phyloP scores from a whole-genome alignment of 306 rosid species.

The Trifolium pratense region DNA sequence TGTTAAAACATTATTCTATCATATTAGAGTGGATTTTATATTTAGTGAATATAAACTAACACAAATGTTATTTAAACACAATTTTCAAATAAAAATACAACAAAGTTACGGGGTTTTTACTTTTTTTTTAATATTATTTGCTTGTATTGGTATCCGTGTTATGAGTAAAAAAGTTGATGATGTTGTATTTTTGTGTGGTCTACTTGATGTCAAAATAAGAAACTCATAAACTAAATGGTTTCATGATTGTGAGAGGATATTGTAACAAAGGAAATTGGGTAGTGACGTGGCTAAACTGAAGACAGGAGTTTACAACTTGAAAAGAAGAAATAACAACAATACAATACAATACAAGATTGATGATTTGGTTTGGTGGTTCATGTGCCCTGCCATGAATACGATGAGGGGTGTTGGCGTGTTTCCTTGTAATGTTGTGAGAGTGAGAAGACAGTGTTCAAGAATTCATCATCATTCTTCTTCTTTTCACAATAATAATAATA shows the following conservation, averaged over 20 bases:
- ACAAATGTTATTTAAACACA: too few relatives aligned
- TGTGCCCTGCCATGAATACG: conserved; percentile 20
- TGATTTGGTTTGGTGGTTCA: background rate
- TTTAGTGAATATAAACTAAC: background rate
- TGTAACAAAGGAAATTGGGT: conserved; percentile 18
- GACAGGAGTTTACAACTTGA: background rate
- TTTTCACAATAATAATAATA: background rate
- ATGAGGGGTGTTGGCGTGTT: conserved; percentile 44
- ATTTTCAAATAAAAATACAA: too few relatives aligned
- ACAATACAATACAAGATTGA: background rate
- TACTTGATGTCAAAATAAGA: too few relatives aligned
- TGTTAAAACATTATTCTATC: too few relatives aligned
- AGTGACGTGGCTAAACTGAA: conserved; percentile 60
- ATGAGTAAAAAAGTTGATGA: too few relatives aligned
- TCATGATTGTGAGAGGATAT: background rate
- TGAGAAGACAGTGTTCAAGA: background rate
- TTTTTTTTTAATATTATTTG: too few relatives aligned
- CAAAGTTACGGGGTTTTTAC: too few relatives aligned
- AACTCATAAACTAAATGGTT: too few relatives aligned
- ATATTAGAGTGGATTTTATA: background rate
- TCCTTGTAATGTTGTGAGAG: conserved; percentile 12
- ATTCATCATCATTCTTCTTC: background rate
- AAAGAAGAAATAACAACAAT: background rate
- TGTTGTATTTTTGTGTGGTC: too few relatives aligned
- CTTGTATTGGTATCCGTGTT: too few relatives aligned